phyloP scores from a whole-genome alignment of 192 early-diverging fungal genomes.

The Radiomyces spectabilis region DNA sequence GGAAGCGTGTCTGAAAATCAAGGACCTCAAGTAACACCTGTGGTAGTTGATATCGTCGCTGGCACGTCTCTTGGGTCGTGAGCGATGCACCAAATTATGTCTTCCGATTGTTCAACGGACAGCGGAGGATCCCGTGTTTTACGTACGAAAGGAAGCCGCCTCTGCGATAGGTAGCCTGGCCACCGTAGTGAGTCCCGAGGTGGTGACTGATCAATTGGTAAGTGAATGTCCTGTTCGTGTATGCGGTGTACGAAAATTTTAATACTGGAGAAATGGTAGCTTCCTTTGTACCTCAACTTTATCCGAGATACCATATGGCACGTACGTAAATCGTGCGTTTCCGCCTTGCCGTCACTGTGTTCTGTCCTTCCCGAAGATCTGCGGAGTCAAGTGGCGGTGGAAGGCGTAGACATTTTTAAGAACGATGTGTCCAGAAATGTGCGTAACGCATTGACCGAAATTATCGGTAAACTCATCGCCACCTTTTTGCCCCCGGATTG shows the following conservation, averaged over 20 bases:
- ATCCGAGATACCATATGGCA: slow-evolving; percentile 51
- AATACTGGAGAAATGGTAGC: no score
- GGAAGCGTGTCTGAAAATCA: no score
- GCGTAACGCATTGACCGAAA: slow-evolving; percentile 42
- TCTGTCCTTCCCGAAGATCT: slow-evolving; percentile 37
- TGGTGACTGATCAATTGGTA: slow-evolving; percentile 29
- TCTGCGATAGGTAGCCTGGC: slow-evolving; percentile 35
- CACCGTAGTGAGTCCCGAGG: slow-evolving; percentile 17
- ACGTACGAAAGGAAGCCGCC: slow-evolving; percentile 48
- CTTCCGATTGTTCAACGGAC: slow-evolving; percentile 44
- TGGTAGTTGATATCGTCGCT: slow-evolving; percentile 44
- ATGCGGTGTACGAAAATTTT: no score
- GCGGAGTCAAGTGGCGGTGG: slow-evolving; percentile 31
- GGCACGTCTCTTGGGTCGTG: slow-evolving; percentile 37
- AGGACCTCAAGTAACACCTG: no score
- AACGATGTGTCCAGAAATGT: slow-evolving; percentile 49
- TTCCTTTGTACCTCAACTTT: slow-evolving; percentile 46
- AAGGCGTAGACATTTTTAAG: slow-evolving; percentile 41
- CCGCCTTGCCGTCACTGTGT: slow-evolving; percentile 38
- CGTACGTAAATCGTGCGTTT: slow-evolving; percentile 46
- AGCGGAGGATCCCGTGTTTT: slow-evolving; percentile 40
- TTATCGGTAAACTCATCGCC: slow-evolving; percentile 50
- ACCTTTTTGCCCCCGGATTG: slow-evolving; percentile 38
- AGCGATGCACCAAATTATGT: slow-evolving; percentile 32
- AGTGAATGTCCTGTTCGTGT: no score